Evolutionary conservation across 176 grass and related monocot genomes (phyloP).

Genomic region (Stipa capillata): DNA sequence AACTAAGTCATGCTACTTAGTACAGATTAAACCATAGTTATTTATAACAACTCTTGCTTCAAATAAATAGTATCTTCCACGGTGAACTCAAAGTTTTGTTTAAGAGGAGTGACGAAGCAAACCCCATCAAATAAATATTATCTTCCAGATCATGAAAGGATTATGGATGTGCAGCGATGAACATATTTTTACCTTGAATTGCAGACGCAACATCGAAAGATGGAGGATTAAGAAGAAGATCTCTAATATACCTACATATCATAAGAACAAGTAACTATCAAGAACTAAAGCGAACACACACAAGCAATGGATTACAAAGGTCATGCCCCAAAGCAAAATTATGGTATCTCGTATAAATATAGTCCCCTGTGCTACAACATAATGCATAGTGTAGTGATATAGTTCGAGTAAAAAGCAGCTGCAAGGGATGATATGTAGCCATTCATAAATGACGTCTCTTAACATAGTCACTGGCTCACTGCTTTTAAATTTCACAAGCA

Average conservation of each 20-base stretch:
- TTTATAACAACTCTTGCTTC: neutral
- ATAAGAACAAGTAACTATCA: slow-evolving; percentile 2
- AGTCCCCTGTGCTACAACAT: neutral
- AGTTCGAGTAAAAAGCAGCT: slow-evolving; percentile 6
- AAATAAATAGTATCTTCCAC: too few species aligned
- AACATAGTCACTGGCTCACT: neutral
- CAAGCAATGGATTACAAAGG: neutral
- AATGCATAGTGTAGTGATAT: neutral
- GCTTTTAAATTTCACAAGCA: neutral
- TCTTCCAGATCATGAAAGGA: slow-evolving; percentile 1
- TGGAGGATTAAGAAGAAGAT: slow-evolving; percentile 96
- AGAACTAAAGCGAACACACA: neutral
- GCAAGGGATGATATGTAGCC: neutral
- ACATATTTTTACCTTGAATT: slow-evolving; percentile 61
- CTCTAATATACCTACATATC: slow-evolving; percentile 73
- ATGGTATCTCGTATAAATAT: neutral
- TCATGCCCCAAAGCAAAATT: neutral
- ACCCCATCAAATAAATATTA: neutral
- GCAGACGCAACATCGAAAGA: slow-evolving; percentile 63
- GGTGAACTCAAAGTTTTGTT: neutral
- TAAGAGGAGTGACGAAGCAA: neutral
- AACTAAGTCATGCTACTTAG: too few species aligned
- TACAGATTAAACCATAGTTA: too few species aligned
- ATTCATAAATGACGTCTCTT: neutral
- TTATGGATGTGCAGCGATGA: neutral